Conservation (phyloP, 108 stramenopile species). For the Fragilaria radians region DNA sequence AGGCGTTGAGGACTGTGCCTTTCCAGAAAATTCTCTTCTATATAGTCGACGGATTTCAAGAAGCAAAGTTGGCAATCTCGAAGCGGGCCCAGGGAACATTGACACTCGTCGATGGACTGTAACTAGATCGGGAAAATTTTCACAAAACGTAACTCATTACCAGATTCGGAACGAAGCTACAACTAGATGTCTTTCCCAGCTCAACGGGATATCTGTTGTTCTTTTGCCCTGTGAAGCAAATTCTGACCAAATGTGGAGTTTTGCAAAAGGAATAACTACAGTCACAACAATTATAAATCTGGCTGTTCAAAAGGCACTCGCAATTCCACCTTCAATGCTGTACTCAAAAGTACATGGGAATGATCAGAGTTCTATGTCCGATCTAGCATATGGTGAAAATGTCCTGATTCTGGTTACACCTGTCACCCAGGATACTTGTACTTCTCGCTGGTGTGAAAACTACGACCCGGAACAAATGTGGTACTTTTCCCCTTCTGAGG, state of each 20-base stretch:
- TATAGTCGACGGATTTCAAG: background rate
- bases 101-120: background rate
- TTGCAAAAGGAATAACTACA: background rate
- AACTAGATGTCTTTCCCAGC: background rate
- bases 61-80: background rate
- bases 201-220: background rate
- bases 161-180: background rate
- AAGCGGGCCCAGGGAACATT: background rate
- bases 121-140: background rate
- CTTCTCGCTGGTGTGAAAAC: slow-evolving; percentile 1
- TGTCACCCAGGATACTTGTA: background rate
- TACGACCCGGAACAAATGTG: background rate
- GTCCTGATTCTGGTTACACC: background rate
- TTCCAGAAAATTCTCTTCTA: background rate
- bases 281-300: background rate
- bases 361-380: background rate
- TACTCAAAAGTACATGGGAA: background rate
- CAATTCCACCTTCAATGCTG: background rate
- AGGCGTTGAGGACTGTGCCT: background rate
- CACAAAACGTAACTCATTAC: background rate
- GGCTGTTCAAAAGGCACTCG: background rate
- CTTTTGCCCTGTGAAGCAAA: background rate
- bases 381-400: background rate
- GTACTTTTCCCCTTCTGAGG: background rate
- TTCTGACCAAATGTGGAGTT: background rate